Evolutionary conservation across 129 eudicot genomes (phyloP).

Genomic region (Flaveria ramosissima): DNA sequence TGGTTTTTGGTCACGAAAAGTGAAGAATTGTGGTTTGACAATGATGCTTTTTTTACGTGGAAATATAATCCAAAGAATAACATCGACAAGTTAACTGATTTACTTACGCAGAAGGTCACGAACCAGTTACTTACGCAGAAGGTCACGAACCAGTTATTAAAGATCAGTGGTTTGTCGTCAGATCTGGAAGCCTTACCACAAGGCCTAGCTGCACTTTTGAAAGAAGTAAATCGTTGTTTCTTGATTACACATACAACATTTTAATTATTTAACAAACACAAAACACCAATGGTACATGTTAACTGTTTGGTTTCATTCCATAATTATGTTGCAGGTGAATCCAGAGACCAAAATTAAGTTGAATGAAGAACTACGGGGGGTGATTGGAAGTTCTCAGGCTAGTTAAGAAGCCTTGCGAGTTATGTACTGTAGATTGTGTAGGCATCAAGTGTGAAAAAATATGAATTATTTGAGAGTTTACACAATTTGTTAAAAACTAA

Average conservation of each 20-base stretch:
- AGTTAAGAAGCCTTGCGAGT: background rate
- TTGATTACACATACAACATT: background rate
- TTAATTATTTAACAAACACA: background rate
- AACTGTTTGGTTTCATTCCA: background rate
- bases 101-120: slow-evolving; percentile 61
- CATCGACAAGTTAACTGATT: slow-evolving; percentile 53
- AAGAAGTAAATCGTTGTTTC: slow-evolving; percentile 46
- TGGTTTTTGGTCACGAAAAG: slow-evolving; percentile 63
- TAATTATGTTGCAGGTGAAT: slow-evolving; percentile 59
- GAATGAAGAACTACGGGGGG: slow-evolving; percentile 54
- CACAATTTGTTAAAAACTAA: too few relatives aligned
- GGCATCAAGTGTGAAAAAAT: too few relatives aligned
- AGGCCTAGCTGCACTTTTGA: slow-evolving; percentile 68
- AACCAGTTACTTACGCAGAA: slow-evolving; percentile 62
- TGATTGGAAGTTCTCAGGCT: slow-evolving; percentile 38
- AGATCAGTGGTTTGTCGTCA: slow-evolving; percentile 36
- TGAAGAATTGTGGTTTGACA: slow-evolving; percentile 59
- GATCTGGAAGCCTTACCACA: slow-evolving; percentile 79
- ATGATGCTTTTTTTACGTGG: slow-evolving; percentile 77
- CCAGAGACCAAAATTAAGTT: slow-evolving; percentile 51
- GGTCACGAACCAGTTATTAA: slow-evolving; percentile 56
- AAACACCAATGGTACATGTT: background rate
- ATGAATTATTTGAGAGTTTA: too few relatives aligned
- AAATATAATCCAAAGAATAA: slow-evolving; percentile 57
- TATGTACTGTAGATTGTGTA: too few relatives aligned